phyloP scores from a whole-genome alignment of 2,329 filamentous ascomycete species.

The Neoscytalidium dimidiatum region DNA sequence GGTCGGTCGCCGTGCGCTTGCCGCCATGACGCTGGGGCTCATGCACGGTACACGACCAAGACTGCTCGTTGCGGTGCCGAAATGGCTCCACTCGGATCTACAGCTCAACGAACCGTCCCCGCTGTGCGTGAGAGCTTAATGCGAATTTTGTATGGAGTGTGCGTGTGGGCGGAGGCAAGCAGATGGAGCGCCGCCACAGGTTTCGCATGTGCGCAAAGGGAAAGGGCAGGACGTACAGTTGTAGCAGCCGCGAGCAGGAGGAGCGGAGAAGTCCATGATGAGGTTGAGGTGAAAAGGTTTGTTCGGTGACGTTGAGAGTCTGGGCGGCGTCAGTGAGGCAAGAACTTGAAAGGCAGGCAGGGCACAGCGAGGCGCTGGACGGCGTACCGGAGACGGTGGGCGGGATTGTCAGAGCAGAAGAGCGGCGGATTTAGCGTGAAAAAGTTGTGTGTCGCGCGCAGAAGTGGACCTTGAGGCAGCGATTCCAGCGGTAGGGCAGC shows the following conservation, averaged over 20 bases:
- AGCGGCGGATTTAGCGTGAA: background rate
- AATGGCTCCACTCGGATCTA: constrained; percentile 18
- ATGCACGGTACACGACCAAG: constrained; percentile 11
- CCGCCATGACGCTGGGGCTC: background rate
- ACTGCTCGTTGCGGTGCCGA: constrained; percentile 7
- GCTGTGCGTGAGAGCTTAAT: constrained; percentile 22
- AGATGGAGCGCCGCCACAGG: background rate
- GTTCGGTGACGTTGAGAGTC: constrained; percentile 14
- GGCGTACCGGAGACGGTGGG: background rate
- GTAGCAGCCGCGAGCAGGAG: constrained; percentile 43
- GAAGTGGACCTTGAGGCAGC: constrained; percentile 5
- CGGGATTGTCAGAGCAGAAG: background rate
- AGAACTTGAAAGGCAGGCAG: background rate
- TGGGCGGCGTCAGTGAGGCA: constrained; percentile 16
- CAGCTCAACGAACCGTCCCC: constrained; percentile 22
- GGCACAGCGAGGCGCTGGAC: background rate
- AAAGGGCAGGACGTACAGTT: constrained; percentile 38
- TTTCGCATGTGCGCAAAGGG: background rate
- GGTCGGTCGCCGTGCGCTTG: constrained; percentile 8
- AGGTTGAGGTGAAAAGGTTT: background rate
- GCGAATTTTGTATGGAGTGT: constrained; percentile 18
- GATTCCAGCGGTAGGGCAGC: background rate
- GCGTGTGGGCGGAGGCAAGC: background rate
- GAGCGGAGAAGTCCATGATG: constrained; percentile 39
- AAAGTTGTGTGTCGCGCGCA: background rate